These are phyloP conservation scores for Phytophthora capsici DNA, from an alignment of 352 stramenopile species.

Conservation along the genomic window DNA sequence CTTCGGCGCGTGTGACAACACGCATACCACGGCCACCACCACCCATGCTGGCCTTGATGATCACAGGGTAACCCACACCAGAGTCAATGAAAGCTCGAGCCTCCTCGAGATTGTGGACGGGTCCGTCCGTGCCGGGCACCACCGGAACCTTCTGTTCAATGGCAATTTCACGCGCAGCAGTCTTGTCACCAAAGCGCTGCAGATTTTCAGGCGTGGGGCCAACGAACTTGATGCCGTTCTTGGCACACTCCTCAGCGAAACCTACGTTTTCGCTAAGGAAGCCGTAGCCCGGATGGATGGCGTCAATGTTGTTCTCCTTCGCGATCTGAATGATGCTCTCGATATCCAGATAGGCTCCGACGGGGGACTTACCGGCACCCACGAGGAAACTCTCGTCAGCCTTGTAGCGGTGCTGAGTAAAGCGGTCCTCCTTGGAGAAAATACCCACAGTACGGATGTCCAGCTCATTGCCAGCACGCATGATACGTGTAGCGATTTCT, in stretches of 20 bases:
- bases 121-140: constrained; percentile 90
- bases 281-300: constrained; percentile 98
- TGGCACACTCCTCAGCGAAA: constrained; percentile 93
- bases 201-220: constrained; percentile 95
- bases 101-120: constrained; percentile 89
- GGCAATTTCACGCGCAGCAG: constrained; percentile 84
- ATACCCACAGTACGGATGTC: constrained; percentile 92
- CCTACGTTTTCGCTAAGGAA: constrained; percentile 97
- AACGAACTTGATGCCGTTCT: constrained; percentile 95
- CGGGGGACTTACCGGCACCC: constrained; percentile 89
- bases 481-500: constrained; percentile 98
- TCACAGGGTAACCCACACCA: constrained; percentile 94
- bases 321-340: constrained; percentile 93
- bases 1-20: constrained; percentile 82
- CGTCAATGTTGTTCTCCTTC: constrained; percentile 92
- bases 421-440: constrained; percentile 94
- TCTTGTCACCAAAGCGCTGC: constrained; percentile 91
- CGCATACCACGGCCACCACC: constrained; percentile 98
- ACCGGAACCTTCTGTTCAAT: constrained; percentile 91
- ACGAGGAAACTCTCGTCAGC: constrained; percentile 97
- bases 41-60: constrained; percentile 98
- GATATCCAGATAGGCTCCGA: constrained; percentile 97
- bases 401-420: constrained; percentile 97
- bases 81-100: constrained; percentile 92
- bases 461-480: constrained; percentile 94